Evolutionary conservation across 2,329 filamentous ascomycete species (phyloP), one percentile per base, ranked within the genome.

Genomic region (Seiridium unicorne): DNA sequence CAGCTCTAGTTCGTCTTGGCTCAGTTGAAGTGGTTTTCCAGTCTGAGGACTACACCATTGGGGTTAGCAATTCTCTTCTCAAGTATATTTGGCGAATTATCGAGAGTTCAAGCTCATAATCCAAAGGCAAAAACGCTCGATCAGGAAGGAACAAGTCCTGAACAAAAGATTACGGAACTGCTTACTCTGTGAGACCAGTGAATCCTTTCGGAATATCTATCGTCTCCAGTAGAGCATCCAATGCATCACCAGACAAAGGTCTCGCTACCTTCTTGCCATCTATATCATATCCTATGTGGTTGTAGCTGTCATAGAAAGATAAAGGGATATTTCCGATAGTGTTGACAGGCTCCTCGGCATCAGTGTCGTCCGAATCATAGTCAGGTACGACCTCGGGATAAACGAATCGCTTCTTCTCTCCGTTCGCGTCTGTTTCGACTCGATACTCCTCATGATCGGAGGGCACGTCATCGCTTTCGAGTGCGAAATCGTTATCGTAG

Each of bases 231-330:
- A 99, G 83, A 10, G 93, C 92, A 80, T 99, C 95, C 38, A 99
- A 80, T 42, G 95, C 95, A 73, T 97, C 90, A 57, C 94, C 94
- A 67, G 93, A 94, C 3, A 96, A 95, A 5, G 95, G 95, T 57
- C 95, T 90, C 88, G 97, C 91, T 65, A 99, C 97, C 76, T 91
- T 96, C 84, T 96, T 97, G 75, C 95, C 95, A 75, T 99, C 96
- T 79, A 99, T 98, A 70, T 97, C 92, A 77, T 99, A 99, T 61
- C 95, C 95, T 72, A 99, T 97, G 74, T 99, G 95, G 55, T 95
- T 44, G 26, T 44, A 38, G 31, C 40, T 55, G 51, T 99, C 95
- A 80, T 99, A 99, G 77, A 97, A 98, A 3, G 91, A 90, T 55
- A 98, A 80, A 4, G 93, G 92, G 62, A 99, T 99, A 72, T 98